Evolutionary conservation across 257 asterid genomes (phyloP).

Genomic region (Phtheirospermum japonicum): DNA sequence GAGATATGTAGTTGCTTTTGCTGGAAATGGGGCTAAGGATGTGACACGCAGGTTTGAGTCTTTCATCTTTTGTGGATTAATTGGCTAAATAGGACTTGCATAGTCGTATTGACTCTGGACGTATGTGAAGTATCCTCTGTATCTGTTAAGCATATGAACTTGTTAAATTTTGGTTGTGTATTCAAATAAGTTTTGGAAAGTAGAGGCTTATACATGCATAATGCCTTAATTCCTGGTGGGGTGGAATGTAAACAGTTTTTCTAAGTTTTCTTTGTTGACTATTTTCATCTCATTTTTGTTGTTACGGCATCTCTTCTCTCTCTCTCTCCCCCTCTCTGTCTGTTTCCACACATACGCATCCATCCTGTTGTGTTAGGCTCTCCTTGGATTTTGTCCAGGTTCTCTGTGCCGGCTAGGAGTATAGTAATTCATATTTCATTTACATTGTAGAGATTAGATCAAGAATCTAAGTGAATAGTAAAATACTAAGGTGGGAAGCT

Average conservation of each 20-base stretch:
- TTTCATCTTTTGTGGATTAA: slow-evolving; percentile 14
- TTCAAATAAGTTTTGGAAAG: not conserved
- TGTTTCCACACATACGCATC: too few relatives aligned
- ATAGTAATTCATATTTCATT: not conserved
- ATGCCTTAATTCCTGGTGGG: too few relatives aligned
- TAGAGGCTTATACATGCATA: slow-evolving; percentile 8
- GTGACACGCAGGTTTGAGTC: slow-evolving; percentile 90
- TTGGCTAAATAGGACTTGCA: not conserved
- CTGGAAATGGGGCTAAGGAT: slow-evolving; percentile 96
- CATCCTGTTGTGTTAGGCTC: too few relatives aligned
- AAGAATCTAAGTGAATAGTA: too few relatives aligned
- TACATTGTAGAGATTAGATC: too few relatives aligned
- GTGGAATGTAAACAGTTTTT: too few relatives aligned
- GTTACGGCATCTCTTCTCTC: too few relatives aligned
- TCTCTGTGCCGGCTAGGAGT: not conserved
- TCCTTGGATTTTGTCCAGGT: slow-evolving; percentile 1
- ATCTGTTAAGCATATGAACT: not conserved
- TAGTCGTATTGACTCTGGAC: slow-evolving; percentile 2
- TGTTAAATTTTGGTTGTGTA: not conserved
- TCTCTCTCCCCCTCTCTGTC: too few relatives aligned
- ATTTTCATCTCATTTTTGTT: too few relatives aligned
- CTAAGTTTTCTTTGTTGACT: too few relatives aligned
- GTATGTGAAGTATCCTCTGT: not conserved
- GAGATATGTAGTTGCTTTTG: slow-evolving; percentile 92
- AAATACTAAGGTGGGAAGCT: not conserved